Evolutionary conservation across 2,329 filamentous ascomycete species (phyloP).

Genomic region (Claviceps monticola): DNA sequence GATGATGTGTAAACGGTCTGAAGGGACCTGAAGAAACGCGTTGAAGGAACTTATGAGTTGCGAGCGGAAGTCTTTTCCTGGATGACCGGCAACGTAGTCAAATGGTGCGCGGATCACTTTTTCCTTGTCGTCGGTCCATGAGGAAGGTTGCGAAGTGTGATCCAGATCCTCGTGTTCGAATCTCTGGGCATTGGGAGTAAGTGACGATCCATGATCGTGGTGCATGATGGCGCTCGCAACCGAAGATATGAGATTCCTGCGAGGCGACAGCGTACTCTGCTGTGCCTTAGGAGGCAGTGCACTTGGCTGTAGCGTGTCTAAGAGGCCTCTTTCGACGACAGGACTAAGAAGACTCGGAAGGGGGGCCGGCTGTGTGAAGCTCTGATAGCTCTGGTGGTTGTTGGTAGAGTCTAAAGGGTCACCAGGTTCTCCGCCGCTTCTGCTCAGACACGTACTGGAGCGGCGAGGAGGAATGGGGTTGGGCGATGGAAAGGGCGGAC

Average conservation of each 20-base stretch:
- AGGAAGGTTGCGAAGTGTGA: slow-evolving; percentile 29
- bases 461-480: slow-evolving; percentile 53
- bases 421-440: slow-evolving; percentile 6
- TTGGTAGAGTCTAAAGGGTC: not conserved
- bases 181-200: slow-evolving; percentile 34
- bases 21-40: slow-evolving; percentile 61
- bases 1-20: slow-evolving; percentile 56
- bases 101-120: slow-evolving; percentile 64
- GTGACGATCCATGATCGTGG: slow-evolving; percentile 19
- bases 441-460: slow-evolving; percentile 32
- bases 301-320: slow-evolving; percentile 26
- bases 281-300: not conserved
- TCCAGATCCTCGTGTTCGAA: slow-evolving; percentile 43
- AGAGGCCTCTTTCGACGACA: slow-evolving; percentile 49
- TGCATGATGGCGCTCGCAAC: slow-evolving; percentile 13
- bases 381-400: slow-evolving; percentile 3
- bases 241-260: not conserved
- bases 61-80: slow-evolving; percentile 73
- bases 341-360: slow-evolving; percentile 27
- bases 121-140: slow-evolving; percentile 64
- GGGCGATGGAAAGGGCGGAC: slow-evolving; percentile 1
- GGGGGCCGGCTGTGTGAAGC: slow-evolving; percentile 6
- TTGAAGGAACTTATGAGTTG: slow-evolving; percentile 75
- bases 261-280: not conserved
- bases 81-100: slow-evolving; percentile 65